Conservation (phyloP, 2,329 filamentous ascomycete species). For the Exophiala xenobiotica region DNA sequence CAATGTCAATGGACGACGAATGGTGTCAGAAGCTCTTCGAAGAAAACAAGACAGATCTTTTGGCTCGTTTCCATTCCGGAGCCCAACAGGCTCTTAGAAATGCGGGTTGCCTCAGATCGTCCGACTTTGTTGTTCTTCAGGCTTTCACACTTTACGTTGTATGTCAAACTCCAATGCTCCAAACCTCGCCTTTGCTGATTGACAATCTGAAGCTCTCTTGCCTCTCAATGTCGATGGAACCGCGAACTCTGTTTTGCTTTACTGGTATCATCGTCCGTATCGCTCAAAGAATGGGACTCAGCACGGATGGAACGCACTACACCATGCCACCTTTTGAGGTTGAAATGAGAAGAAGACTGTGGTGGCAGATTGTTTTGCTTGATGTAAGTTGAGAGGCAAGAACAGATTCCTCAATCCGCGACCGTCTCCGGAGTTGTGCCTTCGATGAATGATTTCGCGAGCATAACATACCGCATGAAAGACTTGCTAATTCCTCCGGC, state of each 20-base stretch:
- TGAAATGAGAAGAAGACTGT: conserved; percentile 65
- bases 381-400: background rate
- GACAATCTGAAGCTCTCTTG: too few species aligned
- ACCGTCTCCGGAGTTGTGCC: background rate
- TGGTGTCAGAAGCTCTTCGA: conserved; percentile 25
- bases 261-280: conserved; percentile 63
- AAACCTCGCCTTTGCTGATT: too few species aligned
- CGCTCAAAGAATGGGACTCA: conserved; percentile 66
- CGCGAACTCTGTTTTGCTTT: conserved; percentile 60
- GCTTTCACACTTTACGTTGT: conserved; percentile 37
- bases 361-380: conserved; percentile 54
- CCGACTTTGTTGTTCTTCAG: conserved; percentile 58
- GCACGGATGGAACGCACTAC: conserved; percentile 59
- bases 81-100: conserved; percentile 26
- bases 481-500: too few species aligned
- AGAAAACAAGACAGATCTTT: conserved; percentile 27
- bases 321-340: conserved; percentile 62
- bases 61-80: conserved; percentile 25
- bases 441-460: too few species aligned
- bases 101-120: conserved; percentile 25
- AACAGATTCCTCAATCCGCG: background rate
- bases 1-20: conserved; percentile 34
- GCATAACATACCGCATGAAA: too few species aligned
- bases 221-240: conserved; percentile 40
- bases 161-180: too few species aligned